These are phyloP conservation scores for Babesia sp. DNA, from an alignment of 169 alveolate genomes.

Conservation along the genomic window DNA sequence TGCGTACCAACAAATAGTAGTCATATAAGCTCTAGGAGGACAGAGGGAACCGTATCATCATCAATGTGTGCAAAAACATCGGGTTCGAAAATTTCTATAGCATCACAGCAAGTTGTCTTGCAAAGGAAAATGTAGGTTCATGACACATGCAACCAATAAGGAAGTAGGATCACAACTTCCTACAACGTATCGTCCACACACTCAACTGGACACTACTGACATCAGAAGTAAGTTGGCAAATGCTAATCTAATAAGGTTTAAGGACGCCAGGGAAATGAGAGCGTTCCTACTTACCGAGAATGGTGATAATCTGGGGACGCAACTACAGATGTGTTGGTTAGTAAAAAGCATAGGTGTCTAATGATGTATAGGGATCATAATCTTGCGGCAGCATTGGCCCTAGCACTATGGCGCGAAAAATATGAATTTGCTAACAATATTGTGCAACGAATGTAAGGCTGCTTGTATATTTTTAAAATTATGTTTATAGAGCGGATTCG, in stretches of 20 bases:
- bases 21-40: slow-evolving; percentile 44
- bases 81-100: slow-evolving; percentile 63
- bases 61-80: slow-evolving; percentile 51
- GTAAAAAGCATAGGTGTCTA: not conserved
- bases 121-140: not conserved
- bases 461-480: slow-evolving; percentile 20
- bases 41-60: slow-evolving; percentile 50
- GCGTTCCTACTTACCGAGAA: slow-evolving; percentile 57
- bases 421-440: slow-evolving; percentile 69
- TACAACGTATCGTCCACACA: slow-evolving; percentile 66
- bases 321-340: slow-evolving; percentile 71
- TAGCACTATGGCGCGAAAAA: slow-evolving; percentile 76
- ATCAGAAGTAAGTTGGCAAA: slow-evolving; percentile 34
- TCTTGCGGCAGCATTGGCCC: slow-evolving; percentile 70
- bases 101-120: slow-evolving; percentile 35
- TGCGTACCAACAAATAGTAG: not conserved
- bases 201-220: slow-evolving; percentile 78
- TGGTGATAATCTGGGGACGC: slow-evolving; percentile 47
- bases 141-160: not conserved
- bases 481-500: slow-evolving; percentile 16
- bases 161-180: slow-evolving; percentile 43
- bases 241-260: not conserved
- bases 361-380: slow-evolving; percentile 35
- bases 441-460: slow-evolving; percentile 50
- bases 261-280: slow-evolving; percentile 73